Conservation (phyloP, 768 basidiomycete species). For the Pleurotus giganteus region DNA sequence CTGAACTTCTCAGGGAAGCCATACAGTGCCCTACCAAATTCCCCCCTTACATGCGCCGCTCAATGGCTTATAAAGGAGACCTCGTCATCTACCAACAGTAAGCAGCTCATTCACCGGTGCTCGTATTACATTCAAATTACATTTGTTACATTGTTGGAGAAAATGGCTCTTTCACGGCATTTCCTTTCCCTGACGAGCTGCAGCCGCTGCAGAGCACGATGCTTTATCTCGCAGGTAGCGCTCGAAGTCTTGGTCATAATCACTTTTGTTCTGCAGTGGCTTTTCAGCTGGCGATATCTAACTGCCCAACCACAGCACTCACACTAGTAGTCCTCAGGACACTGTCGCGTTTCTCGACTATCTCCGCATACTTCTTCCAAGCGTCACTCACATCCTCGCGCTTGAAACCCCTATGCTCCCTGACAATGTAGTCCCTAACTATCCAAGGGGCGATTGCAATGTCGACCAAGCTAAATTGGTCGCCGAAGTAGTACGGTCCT, state of each 20-base stretch:
- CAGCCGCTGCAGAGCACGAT: conserved; percentile 34
- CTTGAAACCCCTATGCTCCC: conserved; percentile 47
- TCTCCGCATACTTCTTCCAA: conserved; percentile 45
- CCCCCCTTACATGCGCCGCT: too few relatives aligned
- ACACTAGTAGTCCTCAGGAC: conserved; percentile 45
- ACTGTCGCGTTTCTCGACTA: conserved; percentile 41
- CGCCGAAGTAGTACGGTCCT: conserved; percentile 58
- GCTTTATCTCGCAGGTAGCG: conserved; percentile 59
- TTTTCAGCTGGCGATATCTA: neutral
- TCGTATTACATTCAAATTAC: too few relatives aligned
- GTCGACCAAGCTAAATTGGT: conserved; percentile 53
- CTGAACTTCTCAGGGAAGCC: too few relatives aligned
- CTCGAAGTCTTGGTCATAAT: conserved; percentile 47
- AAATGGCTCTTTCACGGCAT: neutral
- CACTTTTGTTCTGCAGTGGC: conserved; percentile 31
- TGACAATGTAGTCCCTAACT: conserved; percentile 42
- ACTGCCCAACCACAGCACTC: conserved; percentile 9
- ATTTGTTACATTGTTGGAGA: too few relatives aligned
- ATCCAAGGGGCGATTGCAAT: conserved; percentile 56
- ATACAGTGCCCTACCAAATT: too few relatives aligned
- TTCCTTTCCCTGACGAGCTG: neutral
- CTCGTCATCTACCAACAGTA: too few relatives aligned
- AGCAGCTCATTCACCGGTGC: too few relatives aligned
- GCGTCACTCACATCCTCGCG: conserved; percentile 36
- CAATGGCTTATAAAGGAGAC: too few relatives aligned